Percentiles rank a stretch among this genome's conserved stretches.
Evolutionary conservation across 139 green algal species (phyloP).

Genomic region (Prasinococcaceae sp.): DNA sequence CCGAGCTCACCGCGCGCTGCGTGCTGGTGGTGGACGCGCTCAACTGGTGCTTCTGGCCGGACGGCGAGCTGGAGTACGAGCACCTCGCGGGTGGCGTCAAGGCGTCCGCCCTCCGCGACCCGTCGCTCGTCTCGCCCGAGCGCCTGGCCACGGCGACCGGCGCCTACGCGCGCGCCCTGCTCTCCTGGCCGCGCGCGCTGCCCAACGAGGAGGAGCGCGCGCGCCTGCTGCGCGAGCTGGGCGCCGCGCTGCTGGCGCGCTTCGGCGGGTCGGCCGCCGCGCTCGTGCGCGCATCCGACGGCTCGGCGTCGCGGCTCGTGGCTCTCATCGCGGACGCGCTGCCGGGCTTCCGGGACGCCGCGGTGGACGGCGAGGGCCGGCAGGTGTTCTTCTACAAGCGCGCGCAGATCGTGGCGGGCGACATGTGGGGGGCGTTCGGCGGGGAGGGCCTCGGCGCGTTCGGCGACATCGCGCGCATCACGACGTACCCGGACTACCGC

Average conservation of each 20-base stretch:
- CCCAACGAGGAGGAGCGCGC: conserved; percentile 69
- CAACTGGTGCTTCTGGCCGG: conserved; percentile 98
- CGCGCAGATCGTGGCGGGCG: conserved; percentile 85
- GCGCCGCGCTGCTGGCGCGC: conserved; percentile 28
- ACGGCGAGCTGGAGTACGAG: conserved; percentile 74
- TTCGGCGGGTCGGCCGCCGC: conserved; percentile 46
- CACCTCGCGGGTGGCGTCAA: conserved; percentile 63
- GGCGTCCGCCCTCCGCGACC: background rate
- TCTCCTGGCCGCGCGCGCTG: conserved; percentile 23
- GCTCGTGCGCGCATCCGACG: conserved; percentile 46
- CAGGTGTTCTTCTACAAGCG: conserved; percentile 90
- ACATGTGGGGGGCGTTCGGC: conserved; percentile 72
- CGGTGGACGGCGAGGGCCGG: conserved; percentile 44
- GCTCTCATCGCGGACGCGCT: conserved; percentile 46
- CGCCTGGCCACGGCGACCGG: background rate
- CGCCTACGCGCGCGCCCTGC: background rate
- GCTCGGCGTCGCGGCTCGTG: conserved; percentile 50
- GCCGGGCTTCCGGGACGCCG: conserved; percentile 69
- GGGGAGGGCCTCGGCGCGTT: conserved; percentile 57
- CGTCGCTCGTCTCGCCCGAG: conserved; percentile 1
- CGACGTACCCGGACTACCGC: conserved; percentile 38
- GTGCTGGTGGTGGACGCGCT: conserved; percentile 82
- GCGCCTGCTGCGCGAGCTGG: conserved; percentile 66
- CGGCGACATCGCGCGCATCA: conserved; percentile 61
- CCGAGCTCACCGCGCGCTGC: conserved; percentile 63